A percentile compares a stretch with the other conserved stretches of the same genome.
Conservation (phyloP, 164 flowering plant genomes). For the Echeveria elegans region DNA sequence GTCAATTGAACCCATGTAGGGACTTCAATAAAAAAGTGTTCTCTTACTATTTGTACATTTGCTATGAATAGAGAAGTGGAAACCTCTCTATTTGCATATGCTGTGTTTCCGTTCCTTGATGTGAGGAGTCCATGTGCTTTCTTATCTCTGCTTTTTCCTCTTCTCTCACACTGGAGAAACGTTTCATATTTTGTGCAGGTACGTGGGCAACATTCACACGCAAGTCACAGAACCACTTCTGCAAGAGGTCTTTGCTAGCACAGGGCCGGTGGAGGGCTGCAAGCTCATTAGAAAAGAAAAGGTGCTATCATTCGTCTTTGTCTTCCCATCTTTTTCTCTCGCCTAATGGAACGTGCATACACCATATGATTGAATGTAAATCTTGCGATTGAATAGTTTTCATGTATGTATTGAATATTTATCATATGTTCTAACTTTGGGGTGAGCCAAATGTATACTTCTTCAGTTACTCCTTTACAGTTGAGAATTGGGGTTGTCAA, state of each 20-base stretch:
- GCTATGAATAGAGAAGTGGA: neutral
- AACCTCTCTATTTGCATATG: neutral
- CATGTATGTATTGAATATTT: no score
- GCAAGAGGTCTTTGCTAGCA: constrained; percentile 85
- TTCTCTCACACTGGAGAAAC: no score
- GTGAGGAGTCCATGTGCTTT: neutral
- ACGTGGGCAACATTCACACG: constrained; percentile 92
- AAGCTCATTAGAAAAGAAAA: constrained; percentile 91
- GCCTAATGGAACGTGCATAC: neutral
- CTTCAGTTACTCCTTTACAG: no score
- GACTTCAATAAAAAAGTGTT: neutral
- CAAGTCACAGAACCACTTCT: constrained; percentile 94
- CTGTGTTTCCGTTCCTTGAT: neutral
- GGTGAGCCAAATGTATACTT: neutral
- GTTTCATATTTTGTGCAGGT: no score
- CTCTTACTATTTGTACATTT: neutral
- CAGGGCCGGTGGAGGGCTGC: constrained; percentile 96
- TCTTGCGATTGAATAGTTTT: neutral
- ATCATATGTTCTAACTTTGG: neutral
- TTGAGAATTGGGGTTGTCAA: neutral
- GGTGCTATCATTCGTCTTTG: constrained; percentile 26
- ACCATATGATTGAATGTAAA: neutral
- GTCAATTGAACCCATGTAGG: neutral
- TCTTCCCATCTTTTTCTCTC: neutral
- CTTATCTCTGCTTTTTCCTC: neutral